Evolutionary conservation across 2,329 filamentous ascomycete genomes (phyloP), one percentile per base, ranked within the genome.

Genomic region (Chaetothyriales sp.): DNA sequence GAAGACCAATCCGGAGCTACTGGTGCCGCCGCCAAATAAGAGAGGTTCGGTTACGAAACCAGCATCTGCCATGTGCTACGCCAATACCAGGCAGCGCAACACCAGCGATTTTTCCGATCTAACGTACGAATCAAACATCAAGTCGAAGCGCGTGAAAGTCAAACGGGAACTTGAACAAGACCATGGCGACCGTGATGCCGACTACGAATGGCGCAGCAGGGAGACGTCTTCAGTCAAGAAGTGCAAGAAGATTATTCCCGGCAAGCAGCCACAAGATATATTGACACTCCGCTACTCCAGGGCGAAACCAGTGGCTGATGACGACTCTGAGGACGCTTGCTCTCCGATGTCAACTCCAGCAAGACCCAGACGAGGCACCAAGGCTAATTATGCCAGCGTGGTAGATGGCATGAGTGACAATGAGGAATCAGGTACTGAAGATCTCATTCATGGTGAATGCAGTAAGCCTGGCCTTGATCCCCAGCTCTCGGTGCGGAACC

Each of bases 21-120:
- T 55, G 1, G 67, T 71, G 2, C 71, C 71, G 4, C 69, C 70
- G 7, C 61, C 66, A 18, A 59, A 71, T 5, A 66, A 65, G 50
- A 67, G 70, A 37, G 65, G 65, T 15, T 62, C 61, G 47, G 43
- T 57, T 10, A 53, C 56, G 43, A 62, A 58, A 15, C 29, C 54
- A 28, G 52, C 57, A 3, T 61, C 59, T 2, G 54, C 54, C 19
- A 49, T 61, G 33, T 15, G 33, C 22, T 61, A 61, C 20, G 43
- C 44, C 10, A 56, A 50, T 33, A 13, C 29, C n/a, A 48, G 49
- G 22, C 37, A 22, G 25, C 33, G 44, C 44, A 46, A 46, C 19
- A 28, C 10, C 44, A 40, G 4, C 46, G 47, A 49, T 19, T 19
- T 45, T 18, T 18, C 33, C 37, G 29, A 45, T 19, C 25, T 29